Percentiles rank a stretch among this genome's conserved stretches.
These are phyloP conservation scores for Discostella stelligera DNA, from an alignment of 352 stramenopile species.

Conservation along the genomic window DNA sequence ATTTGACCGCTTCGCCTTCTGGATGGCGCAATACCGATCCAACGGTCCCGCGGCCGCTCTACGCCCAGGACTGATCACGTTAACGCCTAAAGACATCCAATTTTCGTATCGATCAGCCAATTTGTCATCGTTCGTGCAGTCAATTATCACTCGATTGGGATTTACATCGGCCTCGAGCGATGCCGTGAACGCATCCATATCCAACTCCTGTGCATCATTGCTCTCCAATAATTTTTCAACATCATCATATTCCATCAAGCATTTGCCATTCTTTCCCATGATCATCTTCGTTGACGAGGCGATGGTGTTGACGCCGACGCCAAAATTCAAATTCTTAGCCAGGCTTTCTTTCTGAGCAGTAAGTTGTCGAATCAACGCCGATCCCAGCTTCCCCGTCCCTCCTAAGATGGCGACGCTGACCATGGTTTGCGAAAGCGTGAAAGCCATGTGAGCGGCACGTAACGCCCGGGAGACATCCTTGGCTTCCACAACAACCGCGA, in stretches of 20 bases:
- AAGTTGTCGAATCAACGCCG: constrained; percentile 87
- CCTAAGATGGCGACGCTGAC: constrained; percentile 91
- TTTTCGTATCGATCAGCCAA: constrained; percentile 86
- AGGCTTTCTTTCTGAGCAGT: constrained; percentile 57
- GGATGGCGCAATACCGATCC: constrained; percentile 83
- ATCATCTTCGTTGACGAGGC: constrained; percentile 45
- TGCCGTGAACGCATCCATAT: constrained; percentile 26
- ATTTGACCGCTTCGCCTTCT: constrained; percentile 44
- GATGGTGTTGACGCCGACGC: constrained; percentile 77
- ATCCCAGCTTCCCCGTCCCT: constrained; percentile 86
- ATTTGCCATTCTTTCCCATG: constrained; percentile 37
- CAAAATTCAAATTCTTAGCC: constrained; percentile 84
- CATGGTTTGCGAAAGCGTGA: constrained; percentile 91
- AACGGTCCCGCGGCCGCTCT: constrained; percentile 85
- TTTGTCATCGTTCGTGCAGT: constrained; percentile 89
- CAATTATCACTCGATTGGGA: constrained; percentile 89
- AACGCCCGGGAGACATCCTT: constrained; percentile 89
- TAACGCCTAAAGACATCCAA: constrained; percentile 88
- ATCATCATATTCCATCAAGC: background rate
- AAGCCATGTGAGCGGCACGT: constrained; percentile 91
- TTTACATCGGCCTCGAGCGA: constrained; percentile 68
- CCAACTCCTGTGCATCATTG: constrained; percentile 15
- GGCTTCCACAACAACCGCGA: constrained; percentile 90
- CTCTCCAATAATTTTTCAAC: constrained; percentile 20
- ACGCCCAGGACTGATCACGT: constrained; percentile 92